These are phyloP conservation scores for Mentha longifolia DNA, from an alignment of 257 asterid species.

Conservation along the genomic window DNA sequence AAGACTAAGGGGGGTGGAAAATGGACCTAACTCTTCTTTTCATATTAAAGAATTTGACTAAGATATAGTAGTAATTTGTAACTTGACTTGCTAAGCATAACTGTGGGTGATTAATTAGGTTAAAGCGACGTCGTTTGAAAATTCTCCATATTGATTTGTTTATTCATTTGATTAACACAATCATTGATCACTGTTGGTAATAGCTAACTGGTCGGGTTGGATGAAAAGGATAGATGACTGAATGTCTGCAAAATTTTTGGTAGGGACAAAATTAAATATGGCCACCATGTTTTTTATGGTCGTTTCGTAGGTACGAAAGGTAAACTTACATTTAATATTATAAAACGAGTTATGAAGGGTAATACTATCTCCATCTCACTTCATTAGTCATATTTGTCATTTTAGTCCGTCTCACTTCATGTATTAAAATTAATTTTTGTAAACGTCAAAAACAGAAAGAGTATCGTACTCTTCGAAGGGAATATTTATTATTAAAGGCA, in stretches of 20 bases:
- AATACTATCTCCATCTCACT: too few species aligned
- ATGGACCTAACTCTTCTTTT: neutral
- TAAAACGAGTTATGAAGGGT: too few species aligned
- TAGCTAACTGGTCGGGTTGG: neutral
- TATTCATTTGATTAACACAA: neutral
- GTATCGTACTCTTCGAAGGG: too few species aligned
- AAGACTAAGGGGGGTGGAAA: too few species aligned
- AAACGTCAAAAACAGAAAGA: too few species aligned
- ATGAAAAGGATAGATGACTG: slow-evolving; percentile 13
- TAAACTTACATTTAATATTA: neutral
- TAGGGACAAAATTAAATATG: slow-evolving; percentile 19
- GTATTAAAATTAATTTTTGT: too few species aligned
- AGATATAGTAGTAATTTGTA: too few species aligned
- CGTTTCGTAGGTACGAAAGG: slow-evolving; percentile 11
- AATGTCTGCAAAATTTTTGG: slow-evolving; percentile 19
- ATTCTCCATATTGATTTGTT: too few species aligned
- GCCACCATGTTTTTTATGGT: neutral
- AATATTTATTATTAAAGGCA: too few species aligned
- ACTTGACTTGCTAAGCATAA: neutral
- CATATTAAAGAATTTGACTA: neutral
- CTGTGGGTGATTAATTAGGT: neutral
- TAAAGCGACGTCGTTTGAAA: neutral
- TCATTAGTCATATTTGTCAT: too few species aligned
- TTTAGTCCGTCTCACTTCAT: too few species aligned
- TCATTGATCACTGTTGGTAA: neutral